Evolutionary conservation across 148 eudicot genomes (phyloP).

Genomic region (Oxyria digyna): DNA sequence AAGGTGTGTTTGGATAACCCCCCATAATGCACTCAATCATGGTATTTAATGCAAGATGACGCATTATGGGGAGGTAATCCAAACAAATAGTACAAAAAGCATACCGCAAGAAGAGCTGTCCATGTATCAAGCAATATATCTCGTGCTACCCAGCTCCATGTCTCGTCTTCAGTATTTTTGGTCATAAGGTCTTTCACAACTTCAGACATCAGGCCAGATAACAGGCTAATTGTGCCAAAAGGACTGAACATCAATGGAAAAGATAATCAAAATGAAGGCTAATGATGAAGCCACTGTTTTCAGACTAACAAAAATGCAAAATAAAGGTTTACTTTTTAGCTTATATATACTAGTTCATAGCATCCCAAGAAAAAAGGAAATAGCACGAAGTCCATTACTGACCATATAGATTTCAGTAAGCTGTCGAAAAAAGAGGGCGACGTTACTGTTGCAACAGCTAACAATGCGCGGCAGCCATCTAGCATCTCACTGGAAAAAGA

Average conservation of each 20-base stretch:
- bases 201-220: slow-evolving; percentile 87
- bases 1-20: no score
- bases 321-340: not conserved
- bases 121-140: slow-evolving; percentile 93
- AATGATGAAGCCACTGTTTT: not conserved
- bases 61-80: no score
- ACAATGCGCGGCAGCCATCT: slow-evolving; percentile 95
- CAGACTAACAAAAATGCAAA: not conserved
- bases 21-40: no score
- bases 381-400: not conserved
- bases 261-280: slow-evolving; percentile 9
- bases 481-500: slow-evolving; percentile 68
- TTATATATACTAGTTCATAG: not conserved
- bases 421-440: slow-evolving; percentile 62
- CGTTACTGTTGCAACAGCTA: slow-evolving; percentile 70
- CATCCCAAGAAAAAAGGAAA: not conserved
- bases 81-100: no score
- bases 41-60: no score
- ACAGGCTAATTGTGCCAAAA: slow-evolving; percentile 67
- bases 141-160: slow-evolving; percentile 96
- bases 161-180: slow-evolving; percentile 68
- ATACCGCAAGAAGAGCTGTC: slow-evolving; percentile 82
- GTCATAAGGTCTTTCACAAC: slow-evolving; percentile 60
- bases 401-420: slow-evolving; percentile 78
- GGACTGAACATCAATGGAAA: slow-evolving; percentile 48